Conservation (phyloP, 2,329 filamentous ascomycete species). For the Aspergillus calidoustus region DNA sequence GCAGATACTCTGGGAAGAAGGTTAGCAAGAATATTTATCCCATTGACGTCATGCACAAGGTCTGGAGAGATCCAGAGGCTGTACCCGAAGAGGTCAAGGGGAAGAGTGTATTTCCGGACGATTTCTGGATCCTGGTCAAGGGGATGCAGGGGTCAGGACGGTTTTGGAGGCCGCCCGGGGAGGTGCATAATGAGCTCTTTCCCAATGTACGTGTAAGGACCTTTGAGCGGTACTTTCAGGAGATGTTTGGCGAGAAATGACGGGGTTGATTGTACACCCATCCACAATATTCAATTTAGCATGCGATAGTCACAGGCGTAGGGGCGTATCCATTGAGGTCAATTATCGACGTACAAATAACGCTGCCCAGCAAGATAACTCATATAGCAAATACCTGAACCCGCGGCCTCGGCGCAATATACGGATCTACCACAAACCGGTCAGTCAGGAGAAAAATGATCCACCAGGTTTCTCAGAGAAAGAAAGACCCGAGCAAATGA, state of each 20-base stretch:
- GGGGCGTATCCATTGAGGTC: too few relatives aligned
- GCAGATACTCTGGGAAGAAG: constrained; percentile 25
- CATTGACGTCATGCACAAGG: constrained; percentile 26
- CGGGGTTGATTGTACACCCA: too few relatives aligned
- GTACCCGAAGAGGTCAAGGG: constrained; percentile 23
- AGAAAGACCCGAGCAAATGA: background rate
- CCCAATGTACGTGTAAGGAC: constrained; percentile 4
- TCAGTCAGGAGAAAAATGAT: too few relatives aligned
- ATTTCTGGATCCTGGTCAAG: constrained; percentile 34
- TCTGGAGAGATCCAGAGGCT: constrained; percentile 15
- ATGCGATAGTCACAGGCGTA: too few relatives aligned
- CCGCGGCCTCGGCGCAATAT: too few relatives aligned
- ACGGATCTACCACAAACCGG: too few relatives aligned
- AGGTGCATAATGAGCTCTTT: constrained; percentile 26
- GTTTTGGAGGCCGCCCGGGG: constrained; percentile 26
- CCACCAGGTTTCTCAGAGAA: background rate
- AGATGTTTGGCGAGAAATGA: background rate
- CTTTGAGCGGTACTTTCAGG: constrained; percentile 21
- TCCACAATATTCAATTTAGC: too few relatives aligned
- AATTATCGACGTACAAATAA: too few relatives aligned
- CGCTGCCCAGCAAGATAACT: too few relatives aligned
- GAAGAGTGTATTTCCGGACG: constrained; percentile 25
- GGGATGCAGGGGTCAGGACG: constrained; percentile 28
- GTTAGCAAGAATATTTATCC: constrained; percentile 21
- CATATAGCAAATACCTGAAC: too few relatives aligned